Evolutionary conservation across 768 basidiomycete species (phyloP).

Genomic region (Nidula microcarpa): DNA sequence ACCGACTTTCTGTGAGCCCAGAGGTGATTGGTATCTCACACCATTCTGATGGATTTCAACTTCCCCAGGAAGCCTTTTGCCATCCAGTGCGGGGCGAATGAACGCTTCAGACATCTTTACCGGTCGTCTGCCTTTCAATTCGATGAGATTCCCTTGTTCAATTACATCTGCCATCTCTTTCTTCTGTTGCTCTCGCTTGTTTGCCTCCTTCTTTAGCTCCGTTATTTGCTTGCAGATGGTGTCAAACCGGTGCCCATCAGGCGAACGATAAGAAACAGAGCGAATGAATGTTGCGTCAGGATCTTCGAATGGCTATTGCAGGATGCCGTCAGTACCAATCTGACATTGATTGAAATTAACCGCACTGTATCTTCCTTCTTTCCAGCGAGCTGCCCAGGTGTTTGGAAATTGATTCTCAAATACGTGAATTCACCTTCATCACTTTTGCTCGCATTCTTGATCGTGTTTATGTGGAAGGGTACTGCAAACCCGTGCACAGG

Average conservation of each 20-base stretch:
- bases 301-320: constrained; percentile 85
- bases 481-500: constrained; percentile 96
- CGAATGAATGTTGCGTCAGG: constrained; percentile 95
- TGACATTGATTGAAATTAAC: neutral
- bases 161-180: constrained; percentile 98
- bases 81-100: constrained; percentile 90
- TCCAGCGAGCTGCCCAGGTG: constrained; percentile 93
- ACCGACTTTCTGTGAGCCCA: constrained; percentile 91
- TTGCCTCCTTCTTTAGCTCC: constrained; percentile 93
- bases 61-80: constrained; percentile 94
- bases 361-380: constrained; percentile 97
- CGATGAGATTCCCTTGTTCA: constrained; percentile 87
- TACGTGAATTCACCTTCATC: constrained; percentile 96
- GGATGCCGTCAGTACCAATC: too few species aligned
- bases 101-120: constrained; percentile 88
- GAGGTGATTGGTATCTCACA: constrained; percentile 84
- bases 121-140: constrained; percentile 86
- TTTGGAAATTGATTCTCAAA: constrained; percentile 96
- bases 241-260: constrained; percentile 87
- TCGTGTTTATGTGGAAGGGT: constrained; percentile 97
- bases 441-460: constrained; percentile 96
- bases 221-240: constrained; percentile 89
- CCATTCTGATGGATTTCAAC: constrained; percentile 98
- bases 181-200: constrained; percentile 95
- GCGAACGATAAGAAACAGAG: constrained; percentile 89